phyloP scores from a whole-genome alignment of 805 yeast genomes.

The Clavispora phyllophila region DNA sequence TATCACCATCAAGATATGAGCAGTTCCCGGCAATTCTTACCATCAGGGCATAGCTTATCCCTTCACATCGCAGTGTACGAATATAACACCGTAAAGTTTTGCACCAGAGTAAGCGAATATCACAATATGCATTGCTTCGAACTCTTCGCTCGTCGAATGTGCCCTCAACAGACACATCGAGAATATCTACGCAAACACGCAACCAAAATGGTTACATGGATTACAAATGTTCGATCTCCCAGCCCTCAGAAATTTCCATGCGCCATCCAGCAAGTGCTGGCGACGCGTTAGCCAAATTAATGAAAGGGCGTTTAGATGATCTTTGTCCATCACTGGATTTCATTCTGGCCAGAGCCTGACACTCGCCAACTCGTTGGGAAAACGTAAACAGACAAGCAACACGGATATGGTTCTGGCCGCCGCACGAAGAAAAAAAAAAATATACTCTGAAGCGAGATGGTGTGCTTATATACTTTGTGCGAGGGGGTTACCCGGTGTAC shows the following conservation, averaged over 20 bases:
- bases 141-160: too few species aligned
- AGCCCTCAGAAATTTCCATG: slow-evolving; percentile 37
- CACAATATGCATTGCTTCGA: too few species aligned
- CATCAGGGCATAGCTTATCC: too few species aligned
- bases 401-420: slow-evolving; percentile 50
- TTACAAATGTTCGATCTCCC: slow-evolving; percentile 38
- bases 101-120: too few species aligned
- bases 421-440: slow-evolving; percentile 37
- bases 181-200: slow-evolving; percentile 12
- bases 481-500: slow-evolving; percentile 13
- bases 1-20: too few species aligned
- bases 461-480: slow-evolving; percentile 7
- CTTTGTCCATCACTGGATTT: slow-evolving; percentile 34
- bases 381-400: slow-evolving; percentile 46
- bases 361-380: slow-evolving; percentile 46
- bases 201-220: not conserved
- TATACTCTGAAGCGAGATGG: not conserved
- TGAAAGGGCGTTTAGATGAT: slow-evolving; percentile 45
- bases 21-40: too few species aligned
- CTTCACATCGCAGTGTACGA: too few species aligned
- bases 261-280: slow-evolving; percentile 15
- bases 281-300: slow-evolving; percentile 17
- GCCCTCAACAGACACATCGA: too few species aligned
- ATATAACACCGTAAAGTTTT: too few species aligned
- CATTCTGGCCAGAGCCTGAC: slow-evolving; percentile 48